phyloP scores from a whole-genome alignment of 2,329 filamentous ascomycete genomes.

The Fusarium nelsonii region DNA sequence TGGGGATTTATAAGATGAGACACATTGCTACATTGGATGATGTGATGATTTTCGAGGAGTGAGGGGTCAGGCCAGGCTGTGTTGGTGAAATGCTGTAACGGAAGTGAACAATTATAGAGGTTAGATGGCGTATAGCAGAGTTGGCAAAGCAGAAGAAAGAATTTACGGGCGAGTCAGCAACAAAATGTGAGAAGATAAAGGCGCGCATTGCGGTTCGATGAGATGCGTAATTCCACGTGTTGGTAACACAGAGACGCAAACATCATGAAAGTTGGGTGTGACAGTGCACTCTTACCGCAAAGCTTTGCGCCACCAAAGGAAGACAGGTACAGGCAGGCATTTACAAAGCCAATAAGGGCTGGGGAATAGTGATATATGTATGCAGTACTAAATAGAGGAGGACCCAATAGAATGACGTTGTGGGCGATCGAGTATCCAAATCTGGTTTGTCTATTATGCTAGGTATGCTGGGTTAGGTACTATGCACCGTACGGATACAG shows the following conservation, averaged over 20 bases:
- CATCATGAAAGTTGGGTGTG: slow-evolving; percentile 18
- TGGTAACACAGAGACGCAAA: slow-evolving; percentile 20
- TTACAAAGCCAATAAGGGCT: slow-evolving; percentile 14
- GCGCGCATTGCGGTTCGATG: not conserved
- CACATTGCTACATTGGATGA: not conserved
- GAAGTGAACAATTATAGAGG: not conserved
- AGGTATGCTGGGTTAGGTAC: not conserved
- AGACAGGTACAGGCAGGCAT: slow-evolving; percentile 3
- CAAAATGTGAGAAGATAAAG: slow-evolving; percentile 1
- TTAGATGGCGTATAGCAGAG: not conserved
- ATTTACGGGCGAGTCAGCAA: not conserved
- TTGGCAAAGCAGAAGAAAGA: not conserved
- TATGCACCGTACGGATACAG: not conserved
- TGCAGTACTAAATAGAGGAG: not conserved
- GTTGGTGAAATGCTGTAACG: not conserved
- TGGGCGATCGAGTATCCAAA: slow-evolving; percentile 14
- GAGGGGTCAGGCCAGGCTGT: not conserved
- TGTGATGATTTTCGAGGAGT: not conserved
- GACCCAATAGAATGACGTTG: slow-evolving; percentile 24
- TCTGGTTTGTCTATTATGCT: slow-evolving; percentile 15
- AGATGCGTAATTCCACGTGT: slow-evolving; percentile 14
- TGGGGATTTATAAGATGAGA: not conserved
- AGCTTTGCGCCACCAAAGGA: not conserved
- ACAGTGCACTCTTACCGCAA: slow-evolving; percentile 5
- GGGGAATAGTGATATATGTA: not conserved